Conservation (phyloP, 257 asterid species). For the Ballota nigra region DNA sequence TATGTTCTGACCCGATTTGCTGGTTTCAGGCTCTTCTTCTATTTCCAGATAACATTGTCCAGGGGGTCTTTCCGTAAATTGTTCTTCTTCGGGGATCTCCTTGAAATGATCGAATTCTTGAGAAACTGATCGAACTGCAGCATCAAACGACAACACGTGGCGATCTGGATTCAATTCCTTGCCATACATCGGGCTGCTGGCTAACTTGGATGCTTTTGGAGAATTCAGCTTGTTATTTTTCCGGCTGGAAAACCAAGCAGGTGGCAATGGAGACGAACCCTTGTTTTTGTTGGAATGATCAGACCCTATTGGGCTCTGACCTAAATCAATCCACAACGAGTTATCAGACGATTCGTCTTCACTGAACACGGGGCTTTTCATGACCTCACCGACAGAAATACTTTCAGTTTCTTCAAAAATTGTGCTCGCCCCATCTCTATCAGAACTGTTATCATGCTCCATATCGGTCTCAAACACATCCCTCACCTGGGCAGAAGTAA, state of each 20-base stretch:
- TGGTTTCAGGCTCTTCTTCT: constrained; percentile 57
- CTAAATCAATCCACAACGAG: constrained; percentile 97
- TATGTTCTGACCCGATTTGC: constrained; percentile 37
- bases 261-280: constrained; percentile 70
- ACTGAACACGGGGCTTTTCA: constrained; percentile 95
- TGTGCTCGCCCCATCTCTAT: constrained; percentile 92
- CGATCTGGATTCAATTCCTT: constrained; percentile 51
- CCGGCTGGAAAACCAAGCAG: constrained; percentile 79
- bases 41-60: constrained; percentile 54
- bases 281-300: constrained; percentile 56
- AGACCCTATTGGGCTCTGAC: constrained; percentile 85
- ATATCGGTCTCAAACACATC: constrained; percentile 91
- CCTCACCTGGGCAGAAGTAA: constrained; percentile 92
- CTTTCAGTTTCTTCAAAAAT: constrained; percentile 92
- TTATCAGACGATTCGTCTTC: constrained; percentile 97
- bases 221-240: constrained; percentile 62
- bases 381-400: constrained; percentile 86
- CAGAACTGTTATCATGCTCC: constrained; percentile 88
- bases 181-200: constrained; percentile 64
- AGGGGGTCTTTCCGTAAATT: constrained; percentile 30
- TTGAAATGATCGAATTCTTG: constrained; percentile 72
- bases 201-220: constrained; percentile 59
- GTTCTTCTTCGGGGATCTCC: constrained; percentile 63
- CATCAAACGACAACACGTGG: constrained; percentile 76
- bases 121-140: constrained; percentile 84